phyloP scores from a whole-genome alignment of 768 basidiomycete species.

The Suillus occidentalis region DNA sequence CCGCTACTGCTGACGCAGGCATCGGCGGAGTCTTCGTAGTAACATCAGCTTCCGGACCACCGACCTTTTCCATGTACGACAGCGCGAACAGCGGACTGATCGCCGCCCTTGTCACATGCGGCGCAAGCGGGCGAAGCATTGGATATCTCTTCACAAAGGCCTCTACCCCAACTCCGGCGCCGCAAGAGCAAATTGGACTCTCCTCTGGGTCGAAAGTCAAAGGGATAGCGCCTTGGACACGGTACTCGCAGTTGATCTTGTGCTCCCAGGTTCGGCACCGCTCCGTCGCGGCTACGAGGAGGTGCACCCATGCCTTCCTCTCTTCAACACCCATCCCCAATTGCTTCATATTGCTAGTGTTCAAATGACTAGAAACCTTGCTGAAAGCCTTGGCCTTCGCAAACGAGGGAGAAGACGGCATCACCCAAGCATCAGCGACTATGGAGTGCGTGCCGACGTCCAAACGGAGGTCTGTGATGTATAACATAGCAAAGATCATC shows the following conservation, averaged over 20 bases:
- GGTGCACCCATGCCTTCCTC: conserved; percentile 43
- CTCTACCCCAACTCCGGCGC: conserved; percentile 46
- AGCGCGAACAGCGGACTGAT: conserved; percentile 55
- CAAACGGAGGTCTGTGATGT: not conserved
- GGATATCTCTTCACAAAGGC: conserved; percentile 38
- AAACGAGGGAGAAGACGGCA: not conserved
- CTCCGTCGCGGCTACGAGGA: conserved; percentile 52
- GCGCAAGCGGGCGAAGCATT: conserved; percentile 31
- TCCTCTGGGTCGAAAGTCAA: conserved; percentile 35
- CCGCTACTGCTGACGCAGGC: not conserved
- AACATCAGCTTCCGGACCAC: not conserved
- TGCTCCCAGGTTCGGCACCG: conserved; percentile 57
- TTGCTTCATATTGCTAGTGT: conserved; percentile 25
- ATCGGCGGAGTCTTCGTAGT: not conserved
- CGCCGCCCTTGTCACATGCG: conserved; percentile 48
- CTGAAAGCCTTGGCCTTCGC: not conserved
- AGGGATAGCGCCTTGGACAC: conserved; percentile 33
- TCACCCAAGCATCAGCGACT: not conserved
- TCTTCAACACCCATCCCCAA: not conserved
- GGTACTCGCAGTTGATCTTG: conserved; percentile 48
- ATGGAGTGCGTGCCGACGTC: not conserved
- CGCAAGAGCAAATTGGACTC: conserved; percentile 53
- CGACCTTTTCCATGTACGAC: conserved; percentile 44
- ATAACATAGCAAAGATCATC: not conserved
- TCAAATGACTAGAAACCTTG: not conserved